Percentiles rank a stretch among this genome's conserved stretches.
phyloP scores from a whole-genome alignment of 495 filamentous ascomycete species.

The Pseudevernia furfuracea region DNA sequence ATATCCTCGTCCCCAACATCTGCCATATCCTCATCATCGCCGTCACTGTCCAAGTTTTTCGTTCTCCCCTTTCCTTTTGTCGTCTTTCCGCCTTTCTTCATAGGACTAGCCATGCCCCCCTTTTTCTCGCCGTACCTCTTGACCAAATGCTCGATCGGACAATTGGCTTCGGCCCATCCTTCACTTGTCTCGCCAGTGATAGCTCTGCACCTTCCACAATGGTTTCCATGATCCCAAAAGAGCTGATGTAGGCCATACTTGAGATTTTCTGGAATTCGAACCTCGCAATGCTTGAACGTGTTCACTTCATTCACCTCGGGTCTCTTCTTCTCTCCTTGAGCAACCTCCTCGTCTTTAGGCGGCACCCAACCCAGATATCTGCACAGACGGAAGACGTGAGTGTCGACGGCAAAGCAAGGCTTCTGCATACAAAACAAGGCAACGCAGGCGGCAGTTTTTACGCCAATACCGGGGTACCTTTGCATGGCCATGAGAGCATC shows the following conservation, averaged over 20 bases:
- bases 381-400: conserved; percentile 72
- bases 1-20: conserved; percentile 3
- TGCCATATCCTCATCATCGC: conserved; percentile 15
- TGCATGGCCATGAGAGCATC: conserved; percentile 67
- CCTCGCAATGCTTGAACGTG: conserved; percentile 74
- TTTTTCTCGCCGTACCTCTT: conserved; percentile 40
- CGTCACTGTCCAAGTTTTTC: conserved; percentile 9
- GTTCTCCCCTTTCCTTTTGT: conserved; percentile 14
- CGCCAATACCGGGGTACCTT: conserved; percentile 76
- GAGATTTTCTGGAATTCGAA: conserved; percentile 69
- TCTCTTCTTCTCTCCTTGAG: conserved; percentile 35
- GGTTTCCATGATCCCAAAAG: conserved; percentile 78
- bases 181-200: conserved; percentile 37
- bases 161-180: conserved; percentile 41
- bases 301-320: conserved; percentile 51
- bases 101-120: conserved; percentile 17
- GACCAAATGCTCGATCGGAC: conserved; percentile 46
- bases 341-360: conserved; percentile 28
- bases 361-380: conserved; percentile 85
- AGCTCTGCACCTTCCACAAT: conserved; percentile 69
- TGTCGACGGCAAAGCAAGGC: conserved; percentile 79
- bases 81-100: conserved; percentile 4
- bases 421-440: conserved; percentile 70
- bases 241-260: conserved; percentile 88
- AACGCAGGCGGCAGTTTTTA: conserved; percentile 87